Evolutionary conservation across 2,329 filamentous ascomycete genomes (phyloP).

Genomic region (Boeremia lycopersici): DNA sequence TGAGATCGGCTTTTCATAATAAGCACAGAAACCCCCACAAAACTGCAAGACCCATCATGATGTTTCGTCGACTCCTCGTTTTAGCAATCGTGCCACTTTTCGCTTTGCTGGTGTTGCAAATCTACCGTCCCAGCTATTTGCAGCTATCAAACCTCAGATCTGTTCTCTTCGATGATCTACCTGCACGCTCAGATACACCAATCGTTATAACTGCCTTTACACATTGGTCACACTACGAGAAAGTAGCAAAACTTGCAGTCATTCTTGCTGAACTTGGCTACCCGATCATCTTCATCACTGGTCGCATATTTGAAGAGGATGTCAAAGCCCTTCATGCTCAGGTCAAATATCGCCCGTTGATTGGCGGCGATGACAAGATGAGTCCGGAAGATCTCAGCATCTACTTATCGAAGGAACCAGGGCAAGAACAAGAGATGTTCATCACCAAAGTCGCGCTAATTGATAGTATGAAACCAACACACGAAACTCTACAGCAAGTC

Average conservation of each 20-base stretch:
- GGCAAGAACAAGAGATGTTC: neutral
- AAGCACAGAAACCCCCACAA: too few relatives aligned
- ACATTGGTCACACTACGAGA: neutral
- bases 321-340: neutral
- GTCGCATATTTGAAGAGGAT: neutral
- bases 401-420: neutral
- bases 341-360: neutral
- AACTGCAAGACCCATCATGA: neutral
- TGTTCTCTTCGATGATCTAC: neutral
- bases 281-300: neutral
- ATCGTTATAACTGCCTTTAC: neutral
- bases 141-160: neutral
- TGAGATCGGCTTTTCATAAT: too few relatives aligned
- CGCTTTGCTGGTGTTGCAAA: neutral
- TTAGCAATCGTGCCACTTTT: neutral
- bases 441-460: neutral
- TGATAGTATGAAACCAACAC: neutral
- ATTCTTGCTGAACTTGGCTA: neutral
- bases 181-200: neutral
- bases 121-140: neutral
- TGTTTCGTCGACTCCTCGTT: neutral
- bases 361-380: slow-evolving; percentile 1
- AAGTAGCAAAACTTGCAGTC: neutral
- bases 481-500: neutral
- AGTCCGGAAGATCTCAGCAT: neutral